Conservation (phyloP, 352 stramenopile species). For the Globisporangium echinulatum region DNA sequence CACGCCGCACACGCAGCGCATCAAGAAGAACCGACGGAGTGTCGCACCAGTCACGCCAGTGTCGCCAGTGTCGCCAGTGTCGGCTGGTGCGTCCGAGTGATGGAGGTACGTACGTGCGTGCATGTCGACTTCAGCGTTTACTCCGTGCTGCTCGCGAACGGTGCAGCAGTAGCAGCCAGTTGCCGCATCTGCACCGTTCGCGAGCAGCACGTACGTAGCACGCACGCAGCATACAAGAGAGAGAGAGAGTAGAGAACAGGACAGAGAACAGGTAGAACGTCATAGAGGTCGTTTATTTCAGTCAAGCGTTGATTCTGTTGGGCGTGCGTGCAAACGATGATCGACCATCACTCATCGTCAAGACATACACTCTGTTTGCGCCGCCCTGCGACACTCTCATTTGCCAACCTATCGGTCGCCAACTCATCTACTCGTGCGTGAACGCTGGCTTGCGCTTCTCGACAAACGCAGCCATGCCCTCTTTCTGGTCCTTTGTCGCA, state of each 20-base stretch:
- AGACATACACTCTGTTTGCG: too few species aligned
- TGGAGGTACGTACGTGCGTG: too few species aligned
- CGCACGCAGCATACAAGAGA: not conserved
- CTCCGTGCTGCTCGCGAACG: not conserved
- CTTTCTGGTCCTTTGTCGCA: conserved; percentile 91
- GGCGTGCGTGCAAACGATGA: not conserved
- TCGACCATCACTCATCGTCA: not conserved
- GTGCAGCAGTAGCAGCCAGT: not conserved
- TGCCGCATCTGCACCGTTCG: not conserved
- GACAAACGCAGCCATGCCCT: conserved; percentile 97
- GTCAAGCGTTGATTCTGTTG: not conserved
- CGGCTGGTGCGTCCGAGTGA: too few species aligned
- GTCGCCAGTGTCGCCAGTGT: too few species aligned
- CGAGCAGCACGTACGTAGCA: not conserved
- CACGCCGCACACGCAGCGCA: conserved; percentile 18
- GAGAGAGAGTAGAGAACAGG: not conserved
- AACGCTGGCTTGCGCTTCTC: conserved; percentile 96
- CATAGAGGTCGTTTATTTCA: not conserved
- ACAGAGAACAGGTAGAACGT: not conserved
- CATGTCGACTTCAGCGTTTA: too few species aligned
- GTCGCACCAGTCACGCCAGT: not conserved
- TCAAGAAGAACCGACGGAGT: not conserved
- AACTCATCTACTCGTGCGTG: conserved; percentile 82
- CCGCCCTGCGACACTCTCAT: too few species aligned
- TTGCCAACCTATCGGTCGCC: not conserved